Conservation (phyloP, 306 rosid genomes). For the Dalbergia oliveri region DNA sequence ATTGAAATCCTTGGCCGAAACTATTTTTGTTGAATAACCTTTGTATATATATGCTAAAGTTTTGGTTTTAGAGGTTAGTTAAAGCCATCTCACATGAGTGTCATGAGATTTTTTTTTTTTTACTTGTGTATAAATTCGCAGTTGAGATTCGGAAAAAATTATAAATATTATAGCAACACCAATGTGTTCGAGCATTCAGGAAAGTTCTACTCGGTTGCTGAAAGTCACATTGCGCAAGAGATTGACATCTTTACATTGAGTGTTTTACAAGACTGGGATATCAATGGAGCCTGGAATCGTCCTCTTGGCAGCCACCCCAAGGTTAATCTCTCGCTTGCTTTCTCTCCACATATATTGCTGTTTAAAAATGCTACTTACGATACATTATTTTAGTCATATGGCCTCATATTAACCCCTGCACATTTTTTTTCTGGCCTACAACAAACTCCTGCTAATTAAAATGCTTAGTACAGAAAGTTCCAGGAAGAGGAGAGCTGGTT, state of each 20-base stretch:
- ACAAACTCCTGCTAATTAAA: background rate
- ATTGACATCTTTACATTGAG: conserved; percentile 60
- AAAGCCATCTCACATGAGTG: no score
- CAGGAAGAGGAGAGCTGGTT: conserved; percentile 66
- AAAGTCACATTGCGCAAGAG: conserved; percentile 71
- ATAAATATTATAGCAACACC: conserved; percentile 69
- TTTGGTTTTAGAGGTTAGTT: no score
- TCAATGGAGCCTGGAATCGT: conserved; percentile 64
- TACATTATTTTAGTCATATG: no score
- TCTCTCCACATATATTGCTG: no score
- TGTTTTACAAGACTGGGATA: conserved; percentile 64
- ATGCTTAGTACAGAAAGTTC: conserved; percentile 59
- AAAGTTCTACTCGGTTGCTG: conserved; percentile 65
- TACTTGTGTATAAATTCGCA: conserved; percentile 21
- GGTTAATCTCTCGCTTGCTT: conserved; percentile 32
- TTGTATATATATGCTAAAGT: no score
- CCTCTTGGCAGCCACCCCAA: conserved; percentile 79
- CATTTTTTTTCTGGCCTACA: background rate
- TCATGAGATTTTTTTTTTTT: no score
- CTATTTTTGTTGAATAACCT: no score
- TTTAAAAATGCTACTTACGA: no score
- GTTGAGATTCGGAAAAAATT: conserved; percentile 69
- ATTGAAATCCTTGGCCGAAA: no score
- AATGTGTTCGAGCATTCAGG: conserved; percentile 75
- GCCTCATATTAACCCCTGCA: background rate